Conservation (phyloP, 2,329 filamentous ascomycete genomes). For the Talaromyces verruculosus region DNA sequence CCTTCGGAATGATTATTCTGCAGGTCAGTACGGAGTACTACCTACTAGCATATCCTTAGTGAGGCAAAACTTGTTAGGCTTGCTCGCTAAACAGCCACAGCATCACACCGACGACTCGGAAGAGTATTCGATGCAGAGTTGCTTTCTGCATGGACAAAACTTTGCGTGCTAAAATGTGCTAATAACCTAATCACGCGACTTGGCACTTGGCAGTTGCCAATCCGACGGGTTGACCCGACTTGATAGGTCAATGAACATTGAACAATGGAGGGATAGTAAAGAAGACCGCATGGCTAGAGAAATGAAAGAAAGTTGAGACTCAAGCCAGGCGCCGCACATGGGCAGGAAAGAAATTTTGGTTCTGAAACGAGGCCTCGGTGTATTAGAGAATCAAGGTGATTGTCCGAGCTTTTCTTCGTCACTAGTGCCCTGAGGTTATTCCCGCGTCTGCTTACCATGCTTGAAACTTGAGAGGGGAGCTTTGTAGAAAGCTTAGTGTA, state of each 20-base stretch:
- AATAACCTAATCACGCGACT: neutral
- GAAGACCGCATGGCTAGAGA: neutral
- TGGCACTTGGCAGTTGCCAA: neutral
- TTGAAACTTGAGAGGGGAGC: neutral
- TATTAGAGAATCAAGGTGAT: neutral
- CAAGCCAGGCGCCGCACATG: neutral
- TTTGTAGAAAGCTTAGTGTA: neutral
- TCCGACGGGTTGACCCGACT: neutral
- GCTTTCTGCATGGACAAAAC: neutral
- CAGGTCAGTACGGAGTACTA: neutral
- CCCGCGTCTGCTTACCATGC: neutral
- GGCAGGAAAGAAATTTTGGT: neutral
- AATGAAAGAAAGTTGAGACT: neutral
- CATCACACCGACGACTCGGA: neutral
- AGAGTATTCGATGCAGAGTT: neutral
- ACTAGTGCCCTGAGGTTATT: neutral
- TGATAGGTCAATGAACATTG: neutral
- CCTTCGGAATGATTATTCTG: neutral
- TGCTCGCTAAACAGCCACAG: neutral
- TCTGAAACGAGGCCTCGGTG: neutral
- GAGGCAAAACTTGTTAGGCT: neutral
- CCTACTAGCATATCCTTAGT: neutral
- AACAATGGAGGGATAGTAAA: neutral
- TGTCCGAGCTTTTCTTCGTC: neutral
- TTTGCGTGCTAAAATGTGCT: neutral